Evolutionary conservation across 768 basidiomycete species (phyloP).

Genomic region (Mycena latifolia): DNA sequence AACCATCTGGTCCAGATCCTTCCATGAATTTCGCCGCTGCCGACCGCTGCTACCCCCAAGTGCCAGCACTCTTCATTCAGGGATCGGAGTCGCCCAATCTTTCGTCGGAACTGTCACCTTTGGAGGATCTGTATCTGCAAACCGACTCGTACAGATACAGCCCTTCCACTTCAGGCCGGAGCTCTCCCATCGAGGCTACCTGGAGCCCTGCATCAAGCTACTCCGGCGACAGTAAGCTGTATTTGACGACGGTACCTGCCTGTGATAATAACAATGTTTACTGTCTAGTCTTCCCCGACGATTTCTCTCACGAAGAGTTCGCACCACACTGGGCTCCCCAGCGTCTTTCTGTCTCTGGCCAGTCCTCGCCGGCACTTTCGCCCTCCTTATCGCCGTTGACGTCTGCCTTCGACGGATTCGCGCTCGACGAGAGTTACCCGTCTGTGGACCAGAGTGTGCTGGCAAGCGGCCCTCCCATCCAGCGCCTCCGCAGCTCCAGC

Average conservation of each 20-base stretch:
- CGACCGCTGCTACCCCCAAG: slow-evolving; percentile 19
- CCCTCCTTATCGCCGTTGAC: slow-evolving; percentile 34
- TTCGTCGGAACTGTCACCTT: slow-evolving; percentile 29
- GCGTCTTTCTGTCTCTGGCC: slow-evolving; percentile 11
- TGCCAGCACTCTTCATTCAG: slow-evolving; percentile 32
- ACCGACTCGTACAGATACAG: slow-evolving; percentile 26
- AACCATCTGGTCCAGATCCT: slow-evolving; percentile 13
- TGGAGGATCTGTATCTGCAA: slow-evolving; percentile 16
- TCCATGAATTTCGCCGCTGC: slow-evolving; percentile 1
- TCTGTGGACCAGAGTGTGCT: slow-evolving; percentile 21
- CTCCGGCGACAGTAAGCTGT: slow-evolving; percentile 31
- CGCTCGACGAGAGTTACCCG: slow-evolving; percentile 25
- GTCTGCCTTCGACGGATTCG: slow-evolving; percentile 23
- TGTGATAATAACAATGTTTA: neutral
- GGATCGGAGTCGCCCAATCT: slow-evolving; percentile 23
- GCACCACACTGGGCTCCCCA: slow-evolving; percentile 13
- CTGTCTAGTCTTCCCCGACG: slow-evolving; percentile 31
- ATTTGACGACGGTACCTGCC: neutral
- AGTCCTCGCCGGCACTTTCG: slow-evolving; percentile 29
- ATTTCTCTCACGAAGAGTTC: slow-evolving; percentile 19
- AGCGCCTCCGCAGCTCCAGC: slow-evolving; percentile 34
- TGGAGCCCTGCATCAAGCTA: slow-evolving; percentile 33
- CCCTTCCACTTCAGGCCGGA: slow-evolving; percentile 31
- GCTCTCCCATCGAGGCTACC: slow-evolving; percentile 33
- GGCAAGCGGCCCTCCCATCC: slow-evolving; percentile 18